Conservation (phyloP, 148 eudicot species). For the Rhododendron ovatum region DNA sequence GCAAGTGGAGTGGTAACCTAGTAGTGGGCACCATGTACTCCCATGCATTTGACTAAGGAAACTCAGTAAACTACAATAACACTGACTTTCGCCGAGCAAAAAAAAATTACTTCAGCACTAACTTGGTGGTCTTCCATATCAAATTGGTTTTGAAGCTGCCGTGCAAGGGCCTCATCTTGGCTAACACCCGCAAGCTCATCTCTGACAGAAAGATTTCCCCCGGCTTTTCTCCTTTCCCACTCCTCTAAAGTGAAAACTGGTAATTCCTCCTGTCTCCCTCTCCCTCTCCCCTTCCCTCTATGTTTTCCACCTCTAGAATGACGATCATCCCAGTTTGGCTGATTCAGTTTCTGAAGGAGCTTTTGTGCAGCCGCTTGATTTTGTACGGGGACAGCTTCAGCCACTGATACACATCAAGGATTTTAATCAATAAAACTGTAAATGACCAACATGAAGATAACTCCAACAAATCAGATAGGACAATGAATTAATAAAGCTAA, state of each 20-base stretch:
- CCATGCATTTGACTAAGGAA: too few relatives aligned
- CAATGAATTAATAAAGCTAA: background rate
- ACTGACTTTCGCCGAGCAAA: too few relatives aligned
- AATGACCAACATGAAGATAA: background rate
- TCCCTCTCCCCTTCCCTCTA: slow-evolving; percentile 62
- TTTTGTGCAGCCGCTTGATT: slow-evolving; percentile 94
- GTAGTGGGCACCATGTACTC: too few relatives aligned
- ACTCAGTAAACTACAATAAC: too few relatives aligned
- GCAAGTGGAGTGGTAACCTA: too few relatives aligned
- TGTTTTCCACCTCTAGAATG: slow-evolving; percentile 47
- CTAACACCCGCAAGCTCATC: slow-evolving; percentile 32
- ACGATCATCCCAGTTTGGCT: slow-evolving; percentile 36
- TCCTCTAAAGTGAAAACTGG: slow-evolving; percentile 76
- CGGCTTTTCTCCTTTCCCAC: slow-evolving; percentile 79
- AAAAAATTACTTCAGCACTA: background rate
- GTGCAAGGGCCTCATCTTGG: slow-evolving; percentile 78
- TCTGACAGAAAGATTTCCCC: slow-evolving; percentile 24
- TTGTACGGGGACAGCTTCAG: slow-evolving; percentile 67
- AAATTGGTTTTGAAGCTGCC: slow-evolving; percentile 78
- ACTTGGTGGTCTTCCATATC: slow-evolving; percentile 79
- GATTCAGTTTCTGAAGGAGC: slow-evolving; percentile 74
- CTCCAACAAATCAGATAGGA: background rate
- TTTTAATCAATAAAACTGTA: background rate
- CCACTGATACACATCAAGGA: slow-evolving; percentile 38
- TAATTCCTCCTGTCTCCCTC: slow-evolving; percentile 45